These are phyloP conservation scores for Canariomyces notabilis DNA, from an alignment of 2,329 filamentous ascomycete species.

Conservation along the genomic window DNA sequence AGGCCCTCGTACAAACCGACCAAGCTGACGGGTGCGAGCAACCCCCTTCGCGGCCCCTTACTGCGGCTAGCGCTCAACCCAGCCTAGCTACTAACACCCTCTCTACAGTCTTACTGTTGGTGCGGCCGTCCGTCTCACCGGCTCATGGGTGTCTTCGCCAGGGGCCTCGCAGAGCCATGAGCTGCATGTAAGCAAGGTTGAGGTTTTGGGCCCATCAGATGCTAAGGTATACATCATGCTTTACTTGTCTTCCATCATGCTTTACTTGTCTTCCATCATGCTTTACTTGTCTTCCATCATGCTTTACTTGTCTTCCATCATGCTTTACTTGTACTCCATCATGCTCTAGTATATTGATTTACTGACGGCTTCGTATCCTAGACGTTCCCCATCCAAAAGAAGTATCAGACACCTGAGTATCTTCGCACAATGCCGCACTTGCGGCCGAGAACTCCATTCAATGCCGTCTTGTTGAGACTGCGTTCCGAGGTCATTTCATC, in stretches of 20 bases:
- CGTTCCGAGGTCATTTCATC: slow-evolving; percentile 74
- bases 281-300: no score
- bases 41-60: slow-evolving; percentile 24
- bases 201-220: slow-evolving; percentile 72
- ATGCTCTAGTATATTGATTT: neutral
- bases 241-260: no score
- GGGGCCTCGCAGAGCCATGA: slow-evolving; percentile 71
- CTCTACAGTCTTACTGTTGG: slow-evolving; percentile 69
- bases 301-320: no score
- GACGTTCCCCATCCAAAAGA: slow-evolving; percentile 93
- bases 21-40: slow-evolving; percentile 65
- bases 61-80: no score
- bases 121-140: slow-evolving; percentile 70
- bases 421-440: slow-evolving; percentile 85
- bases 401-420: slow-evolving; percentile 86
- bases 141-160: slow-evolving; percentile 68
- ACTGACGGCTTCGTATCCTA: slow-evolving; percentile 34
- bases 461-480: slow-evolving; percentile 73
- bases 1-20: slow-evolving; percentile 70
- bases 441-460: slow-evolving; percentile 73
- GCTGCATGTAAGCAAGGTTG: slow-evolving; percentile 65
- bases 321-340: no score
- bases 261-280: no score
- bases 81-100: slow-evolving; percentile 27
- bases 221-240: slow-evolving; percentile 58